Percentiles rank a stretch among this genome's conserved stretches.
Conservation (phyloP, 441 rosid genomes). For the Pelargonium fulgidum region DNA sequence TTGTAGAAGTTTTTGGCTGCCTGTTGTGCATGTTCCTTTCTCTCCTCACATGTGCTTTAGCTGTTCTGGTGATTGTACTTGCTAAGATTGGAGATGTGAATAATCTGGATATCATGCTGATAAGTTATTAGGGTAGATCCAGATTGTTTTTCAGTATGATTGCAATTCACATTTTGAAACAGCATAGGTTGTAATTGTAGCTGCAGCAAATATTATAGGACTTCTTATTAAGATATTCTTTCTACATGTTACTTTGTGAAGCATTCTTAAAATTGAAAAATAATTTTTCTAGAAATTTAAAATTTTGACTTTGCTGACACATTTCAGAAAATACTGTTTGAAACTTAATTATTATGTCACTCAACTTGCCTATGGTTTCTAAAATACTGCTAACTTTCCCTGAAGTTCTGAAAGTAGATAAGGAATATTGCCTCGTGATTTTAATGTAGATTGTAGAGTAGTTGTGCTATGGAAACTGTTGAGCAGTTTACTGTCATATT, state of each 20-base stretch:
- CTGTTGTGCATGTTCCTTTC: too few species aligned
- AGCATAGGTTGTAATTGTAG: slow-evolving; percentile 1
- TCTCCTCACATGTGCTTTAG: too few species aligned
- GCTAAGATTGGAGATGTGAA: too few species aligned
- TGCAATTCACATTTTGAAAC: neutral
- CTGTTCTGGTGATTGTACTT: too few species aligned
- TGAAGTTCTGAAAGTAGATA: neutral
- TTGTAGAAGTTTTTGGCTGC: too few species aligned
- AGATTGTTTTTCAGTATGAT: neutral
- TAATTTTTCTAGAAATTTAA: neutral
- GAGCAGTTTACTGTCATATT: slow-evolving; percentile 2
- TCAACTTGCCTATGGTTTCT: neutral
- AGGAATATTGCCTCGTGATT: neutral
- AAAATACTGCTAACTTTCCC: neutral
- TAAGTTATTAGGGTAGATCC: too few species aligned
- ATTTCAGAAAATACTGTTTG: neutral
- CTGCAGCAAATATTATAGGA: neutral
- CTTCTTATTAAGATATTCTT: neutral
- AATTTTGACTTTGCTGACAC: too few species aligned
- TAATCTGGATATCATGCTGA: too few species aligned
- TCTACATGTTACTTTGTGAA: neutral
- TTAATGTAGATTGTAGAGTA: slow-evolving; percentile 1
- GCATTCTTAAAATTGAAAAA: neutral
- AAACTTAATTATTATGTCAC: neutral
- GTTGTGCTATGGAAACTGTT: neutral